These are phyloP conservation scores for Citrus cavaleriei DNA, from an alignment of 345 rosid species.

Conservation along the genomic window DNA sequence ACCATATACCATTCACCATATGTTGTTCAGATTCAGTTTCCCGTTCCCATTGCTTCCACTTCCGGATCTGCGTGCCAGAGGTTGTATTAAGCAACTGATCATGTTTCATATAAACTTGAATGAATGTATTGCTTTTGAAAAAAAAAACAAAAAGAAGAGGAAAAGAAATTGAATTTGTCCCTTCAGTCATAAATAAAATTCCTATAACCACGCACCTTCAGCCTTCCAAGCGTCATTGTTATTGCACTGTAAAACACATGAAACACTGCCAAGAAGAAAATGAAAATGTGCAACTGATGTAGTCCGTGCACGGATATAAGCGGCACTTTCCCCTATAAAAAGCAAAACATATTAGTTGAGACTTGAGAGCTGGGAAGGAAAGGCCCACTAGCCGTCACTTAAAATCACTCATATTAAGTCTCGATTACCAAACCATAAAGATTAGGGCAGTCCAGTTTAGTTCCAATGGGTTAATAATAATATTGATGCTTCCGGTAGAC, in stretches of 20 bases:
- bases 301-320: slow-evolving; percentile 74
- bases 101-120: not conserved
- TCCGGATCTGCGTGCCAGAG: slow-evolving; percentile 63
- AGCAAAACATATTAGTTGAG: slow-evolving; percentile 13
- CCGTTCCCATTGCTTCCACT: slow-evolving; percentile 86
- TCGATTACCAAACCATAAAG: not conserved
- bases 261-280: slow-evolving; percentile 91
- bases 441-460: not conserved
- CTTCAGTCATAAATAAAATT: too few relatives aligned
- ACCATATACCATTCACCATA: slow-evolving; percentile 32
- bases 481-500: not conserved
- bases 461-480: not conserved
- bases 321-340: slow-evolving; percentile 62
- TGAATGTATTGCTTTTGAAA: not conserved
- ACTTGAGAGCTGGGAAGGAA: not conserved
- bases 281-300: slow-evolving; percentile 91
- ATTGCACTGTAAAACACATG: slow-evolving; percentile 75
- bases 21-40: slow-evolving; percentile 35
- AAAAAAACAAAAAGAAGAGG: not conserved
- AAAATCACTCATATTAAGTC: too few relatives aligned
- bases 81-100: not conserved
- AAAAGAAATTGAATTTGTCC: not conserved
- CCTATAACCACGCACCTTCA: slow-evolving; percentile 40
- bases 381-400: not conserved
- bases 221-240: slow-evolving; percentile 87